Conservation (phyloP, 1,284 basidiomycete genomes). For the Rhizoctonia solani region DNA sequence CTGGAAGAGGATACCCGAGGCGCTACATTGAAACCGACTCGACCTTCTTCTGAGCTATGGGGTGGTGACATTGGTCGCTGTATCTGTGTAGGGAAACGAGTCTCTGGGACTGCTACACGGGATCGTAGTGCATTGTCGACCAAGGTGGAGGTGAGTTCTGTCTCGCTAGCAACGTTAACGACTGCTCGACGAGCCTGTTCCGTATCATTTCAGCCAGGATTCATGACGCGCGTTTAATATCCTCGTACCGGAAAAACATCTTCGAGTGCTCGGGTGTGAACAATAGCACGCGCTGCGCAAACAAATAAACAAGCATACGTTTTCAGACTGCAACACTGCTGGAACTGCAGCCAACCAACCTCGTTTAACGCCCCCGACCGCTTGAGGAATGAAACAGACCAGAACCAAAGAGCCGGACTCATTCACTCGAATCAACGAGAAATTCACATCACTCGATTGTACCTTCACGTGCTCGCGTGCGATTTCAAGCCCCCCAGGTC, state of each 20-base stretch:
- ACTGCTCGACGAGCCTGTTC: constrained; percentile 21
- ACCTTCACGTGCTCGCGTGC: not conserved
- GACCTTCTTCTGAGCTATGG: constrained; percentile 12
- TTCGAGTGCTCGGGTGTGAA: constrained; percentile 15
- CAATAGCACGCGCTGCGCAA: constrained; percentile 16
- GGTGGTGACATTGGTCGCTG: constrained; percentile 22
- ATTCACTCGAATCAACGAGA: not conserved
- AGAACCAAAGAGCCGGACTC: not conserved
- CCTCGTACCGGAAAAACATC: constrained; percentile 19
- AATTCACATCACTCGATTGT: constrained; percentile 2
- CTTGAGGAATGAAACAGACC: constrained; percentile 1
- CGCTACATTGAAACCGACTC: not conserved
- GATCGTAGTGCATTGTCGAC: not conserved
- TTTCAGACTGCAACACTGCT: not conserved
- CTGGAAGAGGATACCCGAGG: not conserved
- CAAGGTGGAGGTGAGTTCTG: not conserved
- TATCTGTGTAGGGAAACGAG: not conserved
- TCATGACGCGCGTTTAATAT: not conserved
- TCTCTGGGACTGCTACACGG: not conserved
- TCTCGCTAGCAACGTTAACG: constrained; percentile 7
- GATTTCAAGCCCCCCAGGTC: constrained; percentile 5
- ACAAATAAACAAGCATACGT: not conserved
- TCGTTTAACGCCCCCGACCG: constrained; percentile 28
- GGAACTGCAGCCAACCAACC: not conserved
- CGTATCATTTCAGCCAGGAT: not conserved